These are phyloP conservation scores for Nicotiana sylvestris DNA, from an alignment of 257 asterid species.

Conservation along the genomic window DNA sequence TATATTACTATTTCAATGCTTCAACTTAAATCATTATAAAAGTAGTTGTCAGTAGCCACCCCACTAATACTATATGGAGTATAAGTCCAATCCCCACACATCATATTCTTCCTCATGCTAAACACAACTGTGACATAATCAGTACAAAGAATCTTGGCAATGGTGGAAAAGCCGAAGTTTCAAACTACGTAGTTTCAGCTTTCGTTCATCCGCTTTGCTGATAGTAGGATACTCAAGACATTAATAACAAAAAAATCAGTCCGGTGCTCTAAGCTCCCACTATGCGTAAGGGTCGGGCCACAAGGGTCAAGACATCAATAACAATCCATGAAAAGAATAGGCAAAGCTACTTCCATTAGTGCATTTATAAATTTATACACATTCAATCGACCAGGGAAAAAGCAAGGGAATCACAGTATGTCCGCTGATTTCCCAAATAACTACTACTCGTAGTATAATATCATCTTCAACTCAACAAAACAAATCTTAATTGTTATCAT, in stretches of 20 bases:
- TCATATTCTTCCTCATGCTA: neutral
- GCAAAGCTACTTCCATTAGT: conserved; percentile 2
- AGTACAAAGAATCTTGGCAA: neutral
- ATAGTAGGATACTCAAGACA: neutral
- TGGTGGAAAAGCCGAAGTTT: neutral
- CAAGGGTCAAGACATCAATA: neutral
- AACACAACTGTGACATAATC: neutral
- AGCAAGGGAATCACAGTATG: neutral
- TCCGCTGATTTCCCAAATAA: neutral
- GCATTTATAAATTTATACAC: conserved; percentile 3
- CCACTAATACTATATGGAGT: neutral
- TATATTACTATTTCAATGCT: neutral
- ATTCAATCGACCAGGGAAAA: conserved; percentile 1
- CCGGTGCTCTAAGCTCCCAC: too few species aligned
- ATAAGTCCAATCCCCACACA: too few species aligned
- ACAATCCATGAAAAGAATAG: neutral
- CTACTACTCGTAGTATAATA: neutral
- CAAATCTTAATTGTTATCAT: neutral
- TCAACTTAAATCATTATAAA: neutral
- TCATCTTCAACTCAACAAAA: conserved; percentile 14
- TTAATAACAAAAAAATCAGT: neutral
- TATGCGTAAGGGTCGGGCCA: too few species aligned
- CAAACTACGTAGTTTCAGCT: neutral
- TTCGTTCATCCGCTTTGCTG: neutral
- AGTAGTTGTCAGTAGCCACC: neutral